Conservation (phyloP, 257 asterid genomes). For the Solanum peruvianum region DNA sequence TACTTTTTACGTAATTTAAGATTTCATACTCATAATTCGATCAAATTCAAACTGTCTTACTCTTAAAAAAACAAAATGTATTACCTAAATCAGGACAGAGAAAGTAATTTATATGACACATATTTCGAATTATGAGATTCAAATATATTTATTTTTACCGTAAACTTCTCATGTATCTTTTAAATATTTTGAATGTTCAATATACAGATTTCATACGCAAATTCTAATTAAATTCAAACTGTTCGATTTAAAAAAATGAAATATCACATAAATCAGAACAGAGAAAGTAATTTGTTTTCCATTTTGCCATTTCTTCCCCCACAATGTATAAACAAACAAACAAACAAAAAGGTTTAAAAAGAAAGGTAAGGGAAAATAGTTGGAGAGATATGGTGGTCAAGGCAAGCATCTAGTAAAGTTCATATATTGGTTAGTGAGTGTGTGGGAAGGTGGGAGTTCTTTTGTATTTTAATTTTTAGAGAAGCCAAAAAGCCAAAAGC, state of each 20-base stretch:
- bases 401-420: conserved; percentile 29
- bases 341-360: neutral
- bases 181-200: too few species aligned
- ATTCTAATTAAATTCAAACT: neutral
- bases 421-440: neutral
- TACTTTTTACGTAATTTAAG: neutral
- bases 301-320: neutral
- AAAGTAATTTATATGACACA: neutral
- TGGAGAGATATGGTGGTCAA: conserved; percentile 14
- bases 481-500: conserved; percentile 12
- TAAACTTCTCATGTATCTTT: too few species aligned
- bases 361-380: neutral
- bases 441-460: neutral
- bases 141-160: too few species aligned
- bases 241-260: too few species aligned
- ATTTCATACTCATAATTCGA: neutral
- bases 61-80: neutral
- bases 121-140: too few species aligned
- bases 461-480: neutral
- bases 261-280: too few species aligned
- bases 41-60: neutral
- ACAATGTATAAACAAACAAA: neutral
- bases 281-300: neutral
- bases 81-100: neutral
- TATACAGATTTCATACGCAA: too few species aligned